A percentile compares a stretch with the other conserved stretches of the same genome.
These are phyloP conservation scores for Sophora flavescens DNA, from an alignment of 306 rosid species.

Conservation along the genomic window DNA sequence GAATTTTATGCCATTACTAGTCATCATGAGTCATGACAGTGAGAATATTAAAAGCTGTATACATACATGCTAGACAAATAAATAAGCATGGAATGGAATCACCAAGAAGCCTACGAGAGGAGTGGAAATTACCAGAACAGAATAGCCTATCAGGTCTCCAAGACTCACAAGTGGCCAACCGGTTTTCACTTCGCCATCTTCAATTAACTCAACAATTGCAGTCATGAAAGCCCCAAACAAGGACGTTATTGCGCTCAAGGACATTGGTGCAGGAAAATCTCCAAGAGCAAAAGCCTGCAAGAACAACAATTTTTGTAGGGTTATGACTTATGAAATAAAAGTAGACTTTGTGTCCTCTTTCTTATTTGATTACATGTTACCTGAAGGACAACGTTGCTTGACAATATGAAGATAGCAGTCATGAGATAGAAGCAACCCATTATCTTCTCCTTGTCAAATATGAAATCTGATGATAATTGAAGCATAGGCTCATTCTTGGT, in stretches of 20 bases:
- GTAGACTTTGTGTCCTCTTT: background rate
- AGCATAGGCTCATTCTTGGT: slow-evolving; percentile 12
- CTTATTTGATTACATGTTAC: slow-evolving; percentile 45
- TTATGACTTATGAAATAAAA: slow-evolving; percentile 1
- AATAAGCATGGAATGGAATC: background rate
- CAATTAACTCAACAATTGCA: slow-evolving; percentile 49
- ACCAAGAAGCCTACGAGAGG: background rate
- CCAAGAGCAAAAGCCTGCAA: slow-evolving; percentile 70
- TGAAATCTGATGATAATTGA: slow-evolving; percentile 15
- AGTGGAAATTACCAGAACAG: slow-evolving; percentile 59
- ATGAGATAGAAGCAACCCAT: slow-evolving; percentile 79
- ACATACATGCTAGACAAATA: background rate
- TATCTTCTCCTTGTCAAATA: slow-evolving; percentile 68
- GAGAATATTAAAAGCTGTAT: background rate
- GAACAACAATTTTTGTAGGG: background rate
- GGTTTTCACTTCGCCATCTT: slow-evolving; percentile 47
- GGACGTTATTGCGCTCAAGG: slow-evolving; percentile 73
- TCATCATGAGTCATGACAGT: slow-evolving; percentile 14
- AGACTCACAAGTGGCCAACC: slow-evolving; percentile 55
- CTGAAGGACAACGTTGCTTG: slow-evolving; percentile 75
- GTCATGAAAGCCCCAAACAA: slow-evolving; percentile 70
- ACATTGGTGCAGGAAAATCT: slow-evolving; percentile 86
- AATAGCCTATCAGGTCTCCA: slow-evolving; percentile 55
- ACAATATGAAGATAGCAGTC: slow-evolving; percentile 63
- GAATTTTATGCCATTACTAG: background rate